Percentiles rank a stretch among this genome's conserved stretches.
Conservation (phyloP, 169 alveolate genomes). For the Eimeria sp. region DNA sequence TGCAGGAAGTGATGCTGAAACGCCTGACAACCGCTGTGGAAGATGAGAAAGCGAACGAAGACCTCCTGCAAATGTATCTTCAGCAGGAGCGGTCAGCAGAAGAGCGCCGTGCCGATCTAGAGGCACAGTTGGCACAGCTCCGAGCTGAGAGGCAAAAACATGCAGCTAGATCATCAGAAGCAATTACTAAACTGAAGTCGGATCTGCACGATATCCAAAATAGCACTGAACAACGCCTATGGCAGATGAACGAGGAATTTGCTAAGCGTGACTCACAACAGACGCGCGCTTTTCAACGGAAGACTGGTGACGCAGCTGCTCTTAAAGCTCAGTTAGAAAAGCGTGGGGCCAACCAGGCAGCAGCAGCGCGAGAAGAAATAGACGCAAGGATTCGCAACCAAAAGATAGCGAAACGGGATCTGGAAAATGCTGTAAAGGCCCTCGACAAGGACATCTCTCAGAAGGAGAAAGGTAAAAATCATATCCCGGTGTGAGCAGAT, state of each 20-base stretch:
- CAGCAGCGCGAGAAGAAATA: conserved; percentile 65
- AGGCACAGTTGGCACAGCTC: conserved; percentile 76
- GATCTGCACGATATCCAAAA: conserved; percentile 77
- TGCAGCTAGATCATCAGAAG: conserved; percentile 60
- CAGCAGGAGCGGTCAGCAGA: conserved; percentile 73
- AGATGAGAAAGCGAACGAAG: conserved; percentile 77
- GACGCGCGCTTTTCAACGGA: conserved; percentile 58
- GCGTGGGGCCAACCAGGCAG: conserved; percentile 45
- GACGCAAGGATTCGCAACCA: conserved; percentile 58
- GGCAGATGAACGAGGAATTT: conserved; percentile 70
- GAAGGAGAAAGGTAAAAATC: conserved; percentile 32
- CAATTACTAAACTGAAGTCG: conserved; percentile 77
- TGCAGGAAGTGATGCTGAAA: conserved; percentile 78
- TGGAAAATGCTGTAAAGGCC: conserved; percentile 43
- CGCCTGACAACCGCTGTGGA: conserved; percentile 75
- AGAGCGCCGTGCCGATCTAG: conserved; percentile 78
- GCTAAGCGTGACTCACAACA: conserved; percentile 64
- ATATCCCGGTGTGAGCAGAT: background rate
- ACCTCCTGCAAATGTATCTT: conserved; percentile 68
- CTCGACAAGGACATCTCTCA: conserved; percentile 74
- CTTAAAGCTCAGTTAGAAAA: conserved; percentile 58
- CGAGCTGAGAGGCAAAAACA: conserved; percentile 78
- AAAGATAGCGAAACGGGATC: conserved; percentile 69
- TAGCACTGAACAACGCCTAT: conserved; percentile 69
- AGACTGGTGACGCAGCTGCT: conserved; percentile 27